Conservation (phyloP, 179 eudicot genomes). For the Sideroxylon spinosum region DNA sequence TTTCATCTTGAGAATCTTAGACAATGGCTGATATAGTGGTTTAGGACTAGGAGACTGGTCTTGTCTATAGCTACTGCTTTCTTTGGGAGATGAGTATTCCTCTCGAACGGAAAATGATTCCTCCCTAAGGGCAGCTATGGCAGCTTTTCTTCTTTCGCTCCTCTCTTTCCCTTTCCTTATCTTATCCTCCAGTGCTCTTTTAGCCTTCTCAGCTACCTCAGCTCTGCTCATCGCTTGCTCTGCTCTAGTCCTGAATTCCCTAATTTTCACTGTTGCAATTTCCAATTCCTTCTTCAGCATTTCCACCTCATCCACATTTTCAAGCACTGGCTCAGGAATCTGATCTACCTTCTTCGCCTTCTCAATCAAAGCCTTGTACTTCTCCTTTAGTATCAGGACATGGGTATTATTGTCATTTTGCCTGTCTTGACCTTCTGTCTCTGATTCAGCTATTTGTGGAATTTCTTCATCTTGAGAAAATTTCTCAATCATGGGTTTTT, state of each 20-base stretch:
- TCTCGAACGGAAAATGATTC: conserved; percentile 26
- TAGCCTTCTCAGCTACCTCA: conserved; percentile 38
- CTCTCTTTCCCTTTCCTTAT: conserved; percentile 27
- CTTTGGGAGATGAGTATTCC: conserved; percentile 21
- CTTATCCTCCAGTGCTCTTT: conserved; percentile 27
- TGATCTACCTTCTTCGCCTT: conserved; percentile 12
- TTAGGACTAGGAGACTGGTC: conserved; percentile 14
- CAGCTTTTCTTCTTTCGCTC: conserved; percentile 30
- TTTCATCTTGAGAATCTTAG: conserved; percentile 40
- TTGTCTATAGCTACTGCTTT: neutral
- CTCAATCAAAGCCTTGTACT: conserved; percentile 17
- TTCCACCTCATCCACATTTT: conserved; percentile 22
- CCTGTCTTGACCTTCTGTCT: conserved; percentile 7
- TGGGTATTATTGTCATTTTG: conserved; percentile 24
- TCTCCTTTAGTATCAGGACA: conserved; percentile 17
- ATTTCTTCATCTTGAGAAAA: conserved; percentile 11
- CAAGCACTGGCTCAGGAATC: conserved; percentile 23
- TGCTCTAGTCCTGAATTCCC: conserved; percentile 37
- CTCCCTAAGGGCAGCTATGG: conserved; percentile 27
- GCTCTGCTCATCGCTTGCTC: conserved; percentile 44
- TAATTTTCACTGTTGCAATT: conserved; percentile 20
- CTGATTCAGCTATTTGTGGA: neutral
- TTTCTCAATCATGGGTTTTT: conserved; percentile 27
- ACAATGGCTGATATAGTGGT: conserved; percentile 36
- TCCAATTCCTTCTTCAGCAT: conserved; percentile 35